Conservation (phyloP, 495 filamentous ascomycete genomes). For the Articulospora tetracladia region DNA sequence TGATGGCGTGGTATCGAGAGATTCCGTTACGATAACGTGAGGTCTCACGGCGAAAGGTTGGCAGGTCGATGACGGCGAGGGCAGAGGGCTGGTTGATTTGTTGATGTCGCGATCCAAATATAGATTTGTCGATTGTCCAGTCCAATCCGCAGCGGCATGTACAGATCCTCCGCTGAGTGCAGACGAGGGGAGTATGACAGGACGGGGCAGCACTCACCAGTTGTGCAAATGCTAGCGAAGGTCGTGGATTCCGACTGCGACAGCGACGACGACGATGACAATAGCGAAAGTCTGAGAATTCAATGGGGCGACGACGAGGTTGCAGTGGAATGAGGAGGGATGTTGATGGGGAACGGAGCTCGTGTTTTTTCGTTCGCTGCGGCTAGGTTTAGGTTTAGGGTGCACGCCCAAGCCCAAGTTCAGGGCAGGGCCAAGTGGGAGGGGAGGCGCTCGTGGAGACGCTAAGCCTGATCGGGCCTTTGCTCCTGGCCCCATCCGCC, state of each 20-base stretch:
- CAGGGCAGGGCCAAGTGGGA: no score
- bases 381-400: background rate
- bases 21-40: no score
- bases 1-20: no score
- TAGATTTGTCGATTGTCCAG: slow-evolving; percentile 5
- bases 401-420: no score
- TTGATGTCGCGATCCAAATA: slow-evolving; percentile 18
- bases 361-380: slow-evolving; percentile 5
- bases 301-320: background rate
- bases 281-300: background rate
- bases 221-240: background rate
- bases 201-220: slow-evolving; percentile 14
- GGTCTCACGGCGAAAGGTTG: background rate
- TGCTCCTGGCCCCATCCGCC: no score
- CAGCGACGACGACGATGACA: background rate
- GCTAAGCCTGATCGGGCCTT: no score
- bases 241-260: slow-evolving; percentile 2
- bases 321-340: slow-evolving; percentile 3
- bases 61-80: background rate
- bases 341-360: background rate
- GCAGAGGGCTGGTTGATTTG: background rate
- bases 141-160: background rate
- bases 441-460: no score
- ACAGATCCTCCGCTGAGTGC: background rate
- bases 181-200: background rate